These are phyloP conservation scores for Arabidopsis thaliana DNA, from an alignment of 345 rosid genomes.

Conservation along the genomic window DNA sequence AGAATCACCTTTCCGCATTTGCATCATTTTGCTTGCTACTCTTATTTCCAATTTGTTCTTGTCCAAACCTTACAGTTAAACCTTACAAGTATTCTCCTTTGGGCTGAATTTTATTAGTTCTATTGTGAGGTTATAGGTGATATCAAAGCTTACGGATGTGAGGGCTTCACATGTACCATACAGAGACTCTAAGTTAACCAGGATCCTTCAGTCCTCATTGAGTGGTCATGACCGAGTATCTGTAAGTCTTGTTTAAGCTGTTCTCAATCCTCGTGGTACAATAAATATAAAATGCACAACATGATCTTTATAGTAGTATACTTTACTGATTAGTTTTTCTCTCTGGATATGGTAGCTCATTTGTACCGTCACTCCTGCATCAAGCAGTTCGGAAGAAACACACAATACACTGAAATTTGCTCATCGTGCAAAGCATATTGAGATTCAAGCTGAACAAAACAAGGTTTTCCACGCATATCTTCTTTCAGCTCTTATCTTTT, in stretches of 20 bases:
- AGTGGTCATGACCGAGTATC: conserved; percentile 99
- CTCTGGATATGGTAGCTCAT: conserved; percentile 76
- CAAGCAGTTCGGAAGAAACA: conserved; percentile 96
- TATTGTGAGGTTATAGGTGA: conserved; percentile 61
- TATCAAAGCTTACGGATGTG: conserved; percentile 95
- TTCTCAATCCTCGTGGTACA: conserved; percentile 16
- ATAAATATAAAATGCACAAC: conserved; percentile 26
- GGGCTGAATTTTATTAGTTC: conserved; percentile 1
- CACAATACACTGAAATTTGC: conserved; percentile 99
- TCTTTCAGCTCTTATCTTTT: conserved; percentile 1
- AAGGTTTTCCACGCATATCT: conserved; percentile 59
- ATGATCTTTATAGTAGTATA: conserved; percentile 16
- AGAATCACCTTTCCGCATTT: conserved; percentile 22
- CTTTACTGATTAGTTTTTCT: conserved; percentile 39
- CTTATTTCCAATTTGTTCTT: conserved; percentile 14
- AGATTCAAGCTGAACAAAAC: conserved; percentile 92
- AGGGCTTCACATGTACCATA: conserved; percentile 92
- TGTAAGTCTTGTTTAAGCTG: conserved; percentile 57
- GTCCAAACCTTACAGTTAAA: conserved; percentile 18
- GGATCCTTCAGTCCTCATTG: conserved; percentile 95
- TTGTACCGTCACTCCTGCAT: conserved; percentile 97
- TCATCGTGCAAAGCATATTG: conserved; percentile 98
- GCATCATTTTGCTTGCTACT: conserved; percentile 25
- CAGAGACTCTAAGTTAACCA: conserved; percentile 96
- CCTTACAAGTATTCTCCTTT: conserved; percentile 6